phyloP scores from a whole-genome alignment of 352 stramenopile species.

The Phytophthora pini region DNA sequence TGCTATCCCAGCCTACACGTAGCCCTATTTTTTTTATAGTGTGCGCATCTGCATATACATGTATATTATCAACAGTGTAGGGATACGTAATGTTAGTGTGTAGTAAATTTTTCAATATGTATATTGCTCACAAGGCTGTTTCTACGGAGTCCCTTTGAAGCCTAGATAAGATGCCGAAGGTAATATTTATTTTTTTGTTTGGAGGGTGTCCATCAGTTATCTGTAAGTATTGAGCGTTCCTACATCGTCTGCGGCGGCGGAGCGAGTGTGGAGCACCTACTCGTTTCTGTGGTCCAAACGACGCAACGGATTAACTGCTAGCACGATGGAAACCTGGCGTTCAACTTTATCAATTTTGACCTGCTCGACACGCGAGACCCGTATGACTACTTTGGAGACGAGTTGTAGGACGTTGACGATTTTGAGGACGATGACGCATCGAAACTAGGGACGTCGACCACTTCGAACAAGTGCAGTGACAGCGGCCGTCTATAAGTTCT shows the following conservation, averaged over 20 bases:
- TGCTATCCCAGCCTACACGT: too few species aligned
- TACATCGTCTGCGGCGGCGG: neutral
- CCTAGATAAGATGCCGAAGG: neutral
- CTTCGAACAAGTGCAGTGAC: too few species aligned
- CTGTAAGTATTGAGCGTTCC: neutral
- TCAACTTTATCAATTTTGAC: neutral
- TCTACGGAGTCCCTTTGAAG: neutral
- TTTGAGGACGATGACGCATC: neutral
- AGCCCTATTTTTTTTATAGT: neutral
- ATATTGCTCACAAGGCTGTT: neutral
- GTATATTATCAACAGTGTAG: neutral
- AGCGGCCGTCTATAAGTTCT: neutral
- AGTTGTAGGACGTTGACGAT: neutral
- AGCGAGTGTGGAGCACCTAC: slow-evolving; percentile 2
- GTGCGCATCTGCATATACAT: too few species aligned
- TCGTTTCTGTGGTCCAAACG: neutral
- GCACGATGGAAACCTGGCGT: neutral
- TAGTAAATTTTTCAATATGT: neutral
- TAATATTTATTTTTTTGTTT: neutral
- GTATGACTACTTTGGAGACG: slow-evolving; percentile 3
- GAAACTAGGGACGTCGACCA: too few species aligned
- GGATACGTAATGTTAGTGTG: neutral
- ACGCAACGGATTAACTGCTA: neutral
- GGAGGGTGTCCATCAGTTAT: too few species aligned
- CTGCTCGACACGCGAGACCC: neutral